phyloP scores from a whole-genome alignment of 2,329 filamentous ascomycete genomes.

The Graphiopsis chlorocephala region DNA sequence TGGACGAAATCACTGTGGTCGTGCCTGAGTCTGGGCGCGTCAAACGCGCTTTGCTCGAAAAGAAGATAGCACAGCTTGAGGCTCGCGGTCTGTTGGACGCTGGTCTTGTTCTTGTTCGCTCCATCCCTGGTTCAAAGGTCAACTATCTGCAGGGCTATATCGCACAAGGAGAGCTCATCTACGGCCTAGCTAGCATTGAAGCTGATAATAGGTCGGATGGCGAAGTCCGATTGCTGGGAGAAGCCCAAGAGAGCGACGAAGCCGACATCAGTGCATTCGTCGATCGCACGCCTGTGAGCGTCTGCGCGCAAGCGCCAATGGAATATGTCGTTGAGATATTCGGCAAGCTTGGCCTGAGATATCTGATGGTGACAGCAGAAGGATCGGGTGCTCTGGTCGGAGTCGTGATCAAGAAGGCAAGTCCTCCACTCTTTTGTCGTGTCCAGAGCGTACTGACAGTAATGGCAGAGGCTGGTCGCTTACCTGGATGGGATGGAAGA shows the following conservation, averaged over 20 bases:
- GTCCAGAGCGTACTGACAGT: background rate
- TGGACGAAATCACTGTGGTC: slow-evolving; percentile 55
- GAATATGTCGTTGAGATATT: slow-evolving; percentile 62
- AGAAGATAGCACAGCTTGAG: background rate
- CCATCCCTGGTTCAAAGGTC: background rate
- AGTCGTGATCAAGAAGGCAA: slow-evolving; percentile 56
- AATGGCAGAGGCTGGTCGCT: slow-evolving; percentile 43
- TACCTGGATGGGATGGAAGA: slow-evolving; percentile 44
- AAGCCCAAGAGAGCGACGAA: slow-evolving; percentile 34
- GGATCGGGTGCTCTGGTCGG: slow-evolving; percentile 51
- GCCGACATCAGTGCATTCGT: slow-evolving; percentile 51
- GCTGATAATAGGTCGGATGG: background rate
- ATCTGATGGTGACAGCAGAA: slow-evolving; percentile 54
- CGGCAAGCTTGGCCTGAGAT: slow-evolving; percentile 54
- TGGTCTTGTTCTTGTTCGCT: background rate
- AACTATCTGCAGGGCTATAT: background rate
- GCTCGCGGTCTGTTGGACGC: background rate
- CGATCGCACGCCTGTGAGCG: slow-evolving; percentile 52
- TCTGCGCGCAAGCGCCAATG: slow-evolving; percentile 53
- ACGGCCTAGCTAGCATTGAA: background rate
- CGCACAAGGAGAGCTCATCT: background rate
- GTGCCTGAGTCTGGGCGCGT: slow-evolving; percentile 51
- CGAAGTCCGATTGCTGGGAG: slow-evolving; percentile 34
- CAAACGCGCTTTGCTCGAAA: background rate
- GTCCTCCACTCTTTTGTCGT: background rate